Conservation (phyloP, 306 rosid genomes). For the Rosa multiflora region DNA sequence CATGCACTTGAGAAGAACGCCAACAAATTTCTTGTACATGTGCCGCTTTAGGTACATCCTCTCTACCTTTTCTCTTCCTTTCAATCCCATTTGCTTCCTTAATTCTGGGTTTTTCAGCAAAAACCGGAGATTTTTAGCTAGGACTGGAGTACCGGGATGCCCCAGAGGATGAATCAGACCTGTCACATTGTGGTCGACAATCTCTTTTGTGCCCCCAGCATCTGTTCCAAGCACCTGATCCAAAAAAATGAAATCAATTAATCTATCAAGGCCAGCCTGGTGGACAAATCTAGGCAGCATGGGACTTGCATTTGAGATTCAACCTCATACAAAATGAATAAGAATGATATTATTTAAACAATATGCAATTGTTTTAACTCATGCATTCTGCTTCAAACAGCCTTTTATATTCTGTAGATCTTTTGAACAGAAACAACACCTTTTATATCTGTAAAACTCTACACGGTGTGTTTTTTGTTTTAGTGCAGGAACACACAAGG, state of each 20-base stretch:
- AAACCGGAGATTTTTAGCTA: slow-evolving; percentile 60
- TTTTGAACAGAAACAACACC: neutral
- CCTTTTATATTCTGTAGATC: neutral
- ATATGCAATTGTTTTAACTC: too few species aligned
- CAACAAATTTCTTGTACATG: slow-evolving; percentile 76
- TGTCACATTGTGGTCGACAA: slow-evolving; percentile 77
- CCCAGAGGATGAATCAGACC: slow-evolving; percentile 84
- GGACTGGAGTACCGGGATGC: slow-evolving; percentile 47
- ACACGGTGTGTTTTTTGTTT: neutral
- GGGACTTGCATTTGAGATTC: neutral
- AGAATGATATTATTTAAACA: neutral
- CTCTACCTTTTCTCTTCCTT: slow-evolving; percentile 74
- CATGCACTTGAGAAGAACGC: slow-evolving; percentile 73
- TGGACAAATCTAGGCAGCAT: neutral
- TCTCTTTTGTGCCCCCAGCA: slow-evolving; percentile 84
- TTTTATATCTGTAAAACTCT: neutral
- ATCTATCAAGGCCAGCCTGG: slow-evolving; percentile 11
- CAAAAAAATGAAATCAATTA: slow-evolving; percentile 19
- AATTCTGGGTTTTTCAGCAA: slow-evolving; percentile 52
- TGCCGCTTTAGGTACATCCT: slow-evolving; percentile 75
- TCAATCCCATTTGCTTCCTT: slow-evolving; percentile 70
- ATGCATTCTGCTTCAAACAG: neutral
- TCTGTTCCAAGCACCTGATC: slow-evolving; percentile 87
- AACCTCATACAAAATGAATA: neutral
- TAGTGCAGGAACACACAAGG: neutral